Base-by-base conservation (phyloP, 2,329 filamentous ascomycete species). In the Teratosphaeria nubilosa region DNA sequence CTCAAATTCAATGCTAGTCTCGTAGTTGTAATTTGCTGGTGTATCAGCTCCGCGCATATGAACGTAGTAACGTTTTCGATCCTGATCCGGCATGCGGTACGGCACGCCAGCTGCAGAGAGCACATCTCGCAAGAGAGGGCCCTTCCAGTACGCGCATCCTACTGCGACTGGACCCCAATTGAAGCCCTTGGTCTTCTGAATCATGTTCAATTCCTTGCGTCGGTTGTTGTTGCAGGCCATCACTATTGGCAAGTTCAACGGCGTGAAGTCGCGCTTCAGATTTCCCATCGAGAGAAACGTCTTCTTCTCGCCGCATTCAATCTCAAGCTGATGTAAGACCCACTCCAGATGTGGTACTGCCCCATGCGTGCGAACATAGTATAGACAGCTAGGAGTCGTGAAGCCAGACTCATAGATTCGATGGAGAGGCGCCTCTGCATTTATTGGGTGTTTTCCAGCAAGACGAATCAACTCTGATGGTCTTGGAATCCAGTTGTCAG, bases 321-420 rank as follows among this genome's bases (percentile, higher is more conserved):
- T 67, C 16, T 81, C 75, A 3, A 82, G 64, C 14, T 71, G 68
- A 64, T 81, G 78, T 10, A 72, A 75, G 56, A 79, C 77, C 78
- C 77, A 81, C 0, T 79, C 62, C 0, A 81, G 58, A 7, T 75
- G 70, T 0, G 80, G 80, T 1, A 82, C 80, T 3, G 77, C 67
- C n/a, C 78, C 78, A 58, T 82, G 80, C 55, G 79, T 82, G 2
- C 80, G 73, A 13, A 82, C 77, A 59, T 80, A 82, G 63, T 81
- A 78, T 1, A 81, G 61, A 56, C 75, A 70, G 55, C 78, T 79
- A 0, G 78, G 78, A 0, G 80, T 82, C 59, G 80, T 78, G 0
- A 81, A 66, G 0, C 79, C 79, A 25, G 73, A 75, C 0, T 77
- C 71, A 56, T 75, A 78, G 0, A 82, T 72, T 13, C 66, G 65